These are phyloP conservation scores for Talinum fruticosum DNA, from an alignment of 148 eudicot species.

Conservation along the genomic window DNA sequence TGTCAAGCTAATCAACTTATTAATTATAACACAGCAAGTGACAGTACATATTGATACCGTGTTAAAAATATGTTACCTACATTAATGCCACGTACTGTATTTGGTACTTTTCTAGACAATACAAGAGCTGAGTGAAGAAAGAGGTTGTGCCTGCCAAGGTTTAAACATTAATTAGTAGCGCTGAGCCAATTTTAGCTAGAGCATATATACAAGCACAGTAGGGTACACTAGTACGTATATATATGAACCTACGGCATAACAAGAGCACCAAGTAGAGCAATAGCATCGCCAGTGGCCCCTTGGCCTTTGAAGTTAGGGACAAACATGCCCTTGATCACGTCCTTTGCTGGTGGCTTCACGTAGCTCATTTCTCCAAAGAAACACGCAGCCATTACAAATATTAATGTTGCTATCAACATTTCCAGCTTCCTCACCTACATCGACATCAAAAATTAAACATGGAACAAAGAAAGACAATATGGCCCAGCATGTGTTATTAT, in stretches of 20 bases:
- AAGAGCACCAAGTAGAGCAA: constrained; percentile 67
- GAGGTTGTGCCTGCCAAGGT: constrained; percentile 59
- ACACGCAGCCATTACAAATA: constrained; percentile 68
- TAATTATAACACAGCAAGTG: neutral
- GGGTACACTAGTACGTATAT: too few relatives aligned
- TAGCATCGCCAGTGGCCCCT: constrained; percentile 61
- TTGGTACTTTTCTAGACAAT: constrained; percentile 57
- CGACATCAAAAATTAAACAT: neutral
- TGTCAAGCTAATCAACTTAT: too few relatives aligned
- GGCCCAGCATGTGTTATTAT: too few relatives aligned
- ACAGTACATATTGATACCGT: neutral
- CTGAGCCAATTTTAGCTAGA: too few relatives aligned
- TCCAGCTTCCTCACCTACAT: constrained; percentile 70
- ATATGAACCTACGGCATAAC: constrained; percentile 62
- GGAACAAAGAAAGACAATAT: neutral
- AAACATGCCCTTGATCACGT: constrained; percentile 56
- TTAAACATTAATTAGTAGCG: neutral
- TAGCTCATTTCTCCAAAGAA: constrained; percentile 64
- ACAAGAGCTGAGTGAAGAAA: constrained; percentile 89
- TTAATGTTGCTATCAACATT: constrained; percentile 48
- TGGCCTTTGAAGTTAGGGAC: constrained; percentile 57
- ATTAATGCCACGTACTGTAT: constrained; percentile 42
- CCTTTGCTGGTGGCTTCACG: constrained; percentile 55
- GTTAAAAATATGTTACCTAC: constrained; percentile 7
- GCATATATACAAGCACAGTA: neutral